Percentiles rank a stretch among this genome's conserved stretches.
These are phyloP conservation scores for Poa pratensis DNA, from an alignment of 176 grass and related monocot species.

Conservation along the genomic window DNA sequence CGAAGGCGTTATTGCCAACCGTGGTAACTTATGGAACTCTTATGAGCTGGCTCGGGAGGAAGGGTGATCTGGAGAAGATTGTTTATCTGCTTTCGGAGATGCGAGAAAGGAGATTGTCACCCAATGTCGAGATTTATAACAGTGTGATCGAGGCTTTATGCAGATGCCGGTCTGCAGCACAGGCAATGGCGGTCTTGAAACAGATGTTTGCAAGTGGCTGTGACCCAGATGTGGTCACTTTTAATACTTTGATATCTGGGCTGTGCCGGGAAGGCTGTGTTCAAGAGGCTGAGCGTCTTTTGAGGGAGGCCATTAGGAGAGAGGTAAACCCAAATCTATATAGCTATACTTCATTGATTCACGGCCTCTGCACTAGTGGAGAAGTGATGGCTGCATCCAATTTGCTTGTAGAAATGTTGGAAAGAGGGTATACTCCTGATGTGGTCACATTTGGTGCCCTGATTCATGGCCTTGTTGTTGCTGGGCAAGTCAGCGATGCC, in stretches of 20 bases:
- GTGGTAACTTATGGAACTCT: conserved; percentile 65
- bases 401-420: conserved; percentile 81
- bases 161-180: conserved; percentile 47
- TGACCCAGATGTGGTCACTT: conserved; percentile 63
- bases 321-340: conserved; percentile 60
- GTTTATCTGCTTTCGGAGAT: conserved; percentile 60
- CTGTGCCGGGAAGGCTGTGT: conserved; percentile 55
- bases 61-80: conserved; percentile 56
- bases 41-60: conserved; percentile 67
- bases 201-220: conserved; percentile 61
- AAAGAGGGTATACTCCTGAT: conserved; percentile 60
- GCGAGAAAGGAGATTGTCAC: conserved; percentile 52
- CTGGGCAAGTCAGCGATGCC: conserved; percentile 60
- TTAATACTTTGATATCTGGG: conserved; percentile 70
- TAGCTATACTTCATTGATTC: conserved; percentile 75
- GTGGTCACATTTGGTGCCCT: conserved; percentile 69
- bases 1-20: conserved; percentile 67
- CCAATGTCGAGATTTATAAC: conserved; percentile 77
- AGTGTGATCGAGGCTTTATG: conserved; percentile 56
- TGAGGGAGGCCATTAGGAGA: conserved; percentile 63
- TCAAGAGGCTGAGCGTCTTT: conserved; percentile 51
- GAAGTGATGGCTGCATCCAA: conserved; percentile 51
- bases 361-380: conserved; percentile 54
- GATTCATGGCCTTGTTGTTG: conserved; percentile 71
- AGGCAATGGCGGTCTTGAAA: conserved; percentile 65